Base-by-base conservation (phyloP, 2,329 filamentous ascomycete species). In the Curvularia sp. region DNA sequence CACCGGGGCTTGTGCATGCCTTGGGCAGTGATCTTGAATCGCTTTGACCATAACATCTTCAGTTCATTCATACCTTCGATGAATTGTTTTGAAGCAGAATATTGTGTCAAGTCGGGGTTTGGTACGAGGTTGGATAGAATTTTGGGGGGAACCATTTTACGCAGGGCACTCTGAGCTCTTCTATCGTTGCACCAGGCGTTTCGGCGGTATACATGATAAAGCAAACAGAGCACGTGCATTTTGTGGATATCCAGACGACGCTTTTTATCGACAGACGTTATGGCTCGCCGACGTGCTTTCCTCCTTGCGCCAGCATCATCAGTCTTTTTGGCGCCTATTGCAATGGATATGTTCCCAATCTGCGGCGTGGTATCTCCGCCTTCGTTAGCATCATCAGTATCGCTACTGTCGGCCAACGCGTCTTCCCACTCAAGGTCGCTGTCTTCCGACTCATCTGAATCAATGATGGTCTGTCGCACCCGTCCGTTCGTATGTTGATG, bases 131-230 rank as follows among this genome's bases (percentile, higher is more conserved):
- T 88, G 0, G 81, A 82, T 28, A 89, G 75, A 30, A 85, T 87
- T 68, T 90, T 90, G 31, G 86, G 84, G 1, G 86, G 83, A 5
- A 97, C 75, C 38, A 93, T 81, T 41, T 83, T 76, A 26, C 71
- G 70, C 24, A 78, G 46, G 10, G 64, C 66, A 64, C 81, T 83
- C 72, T 96, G 92, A 8, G 91, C 85, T 56, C 84, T 78, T 13
- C 80, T 68, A 71, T 94, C 89, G 69, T 96, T 96, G 78, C 93
- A 97, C 92, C 94, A 97, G 54, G 85, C 81, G 72, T 98, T 99
- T 55, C 93, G 87, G 57, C 87, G 82, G 64, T 90, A 85, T 15
- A 89, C 84, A 75, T 98, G 92, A 9, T 88, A 86, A 15, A 99
- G 78, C 1, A 99, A 82, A 73, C 92, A 96, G 13, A 97, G 79